Conservation (phyloP, 495 filamentous ascomycete genomes). For the Aspergillus wentii region DNA sequence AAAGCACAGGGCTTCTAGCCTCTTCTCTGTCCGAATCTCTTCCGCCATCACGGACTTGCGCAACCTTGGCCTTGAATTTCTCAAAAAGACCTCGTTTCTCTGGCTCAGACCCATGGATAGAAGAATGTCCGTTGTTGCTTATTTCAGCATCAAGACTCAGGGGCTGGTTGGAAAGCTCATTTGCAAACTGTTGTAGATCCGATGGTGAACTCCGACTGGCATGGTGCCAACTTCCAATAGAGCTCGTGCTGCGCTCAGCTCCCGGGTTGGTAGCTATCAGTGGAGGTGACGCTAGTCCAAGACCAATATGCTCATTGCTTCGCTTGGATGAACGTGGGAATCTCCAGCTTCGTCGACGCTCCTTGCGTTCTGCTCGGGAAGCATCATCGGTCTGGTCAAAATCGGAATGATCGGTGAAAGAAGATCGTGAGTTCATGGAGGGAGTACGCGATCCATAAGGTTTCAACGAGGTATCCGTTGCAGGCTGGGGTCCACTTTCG, state of each 20-base stretch:
- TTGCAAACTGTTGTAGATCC: constrained; percentile 22
- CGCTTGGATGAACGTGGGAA: constrained; percentile 55
- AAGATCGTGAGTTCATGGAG: constrained; percentile 66
- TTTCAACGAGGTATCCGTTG: constrained; percentile 50
- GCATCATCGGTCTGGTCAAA: constrained; percentile 62
- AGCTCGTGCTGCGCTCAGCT: constrained; percentile 65
- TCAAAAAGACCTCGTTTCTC: constrained; percentile 69
- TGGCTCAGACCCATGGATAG: constrained; percentile 39
- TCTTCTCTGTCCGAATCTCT: constrained; percentile 57
- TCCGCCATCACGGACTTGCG: constrained; percentile 65
- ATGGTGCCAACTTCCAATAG: constrained; percentile 55
- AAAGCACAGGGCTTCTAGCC: constrained; percentile 48
- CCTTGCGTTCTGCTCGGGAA: constrained; percentile 58
- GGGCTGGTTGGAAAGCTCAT: constrained; percentile 36
- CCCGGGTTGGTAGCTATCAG: constrained; percentile 55
- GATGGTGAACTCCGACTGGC: constrained; percentile 23
- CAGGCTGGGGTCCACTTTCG: constrained; percentile 12
- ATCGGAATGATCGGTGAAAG: constrained; percentile 73
- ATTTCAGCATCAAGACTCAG: constrained; percentile 34
- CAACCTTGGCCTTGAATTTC: constrained; percentile 81
- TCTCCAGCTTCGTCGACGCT: constrained; percentile 60
- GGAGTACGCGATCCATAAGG: constrained; percentile 61
- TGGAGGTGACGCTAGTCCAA: constrained; percentile 43
- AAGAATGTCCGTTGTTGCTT: constrained; percentile 27
- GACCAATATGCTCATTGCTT: constrained; percentile 47